Base-by-base conservation (phyloP, 371 early-diverging fungal genomes). In the Mortierella sp. region DNA sequence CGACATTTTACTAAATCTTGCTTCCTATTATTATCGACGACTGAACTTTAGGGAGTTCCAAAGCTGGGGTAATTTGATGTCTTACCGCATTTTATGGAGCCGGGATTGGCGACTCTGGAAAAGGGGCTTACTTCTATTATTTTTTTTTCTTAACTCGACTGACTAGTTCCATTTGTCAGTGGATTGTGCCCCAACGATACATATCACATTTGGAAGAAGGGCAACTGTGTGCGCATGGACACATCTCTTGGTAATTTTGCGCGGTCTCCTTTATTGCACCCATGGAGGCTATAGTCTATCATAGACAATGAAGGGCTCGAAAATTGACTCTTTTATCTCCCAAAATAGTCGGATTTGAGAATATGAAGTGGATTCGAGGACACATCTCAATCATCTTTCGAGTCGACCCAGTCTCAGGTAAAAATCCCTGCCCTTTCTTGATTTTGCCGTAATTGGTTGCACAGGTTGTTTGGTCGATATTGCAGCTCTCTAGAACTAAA, bases 201-300 rank as follows among this genome's bases (percentile, higher is more conserved):
- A 10, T 80, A 80, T 68, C 81, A 80, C 52, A 80, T 80, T 57
- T 80, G 81, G 81, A 80, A 80, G 64, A 80, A 75, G 54, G 81
- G 81, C 68, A 75, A 80, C 40, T 68, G 76, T 16, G 81, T 80
- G 5, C 75, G 81, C 62, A 80, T 80, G 81, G 81, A 80, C 52
- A 80, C 81, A 5, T 80, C 81, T 20, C 76, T 80, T 12, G 80
- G 80, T 75, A 79, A 58, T 40, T 37, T 22, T 62, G 14, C 63
- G 62, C 22, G 14, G n/a, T 39, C 47, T 28, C 28, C 59, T 55
- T 35, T 35, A 6, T 35, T 35, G 6, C 35, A 35, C 35, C 5
- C 35, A 6, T 35, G 35, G 35, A 5, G 35, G 35, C 30, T 30
- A 6, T 20, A 5, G 47, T 45, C 28, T 30, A 32, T 49, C 43